Conservation (phyloP, 164 flowering plant genomes). For the Stephania cephalantha region DNA sequence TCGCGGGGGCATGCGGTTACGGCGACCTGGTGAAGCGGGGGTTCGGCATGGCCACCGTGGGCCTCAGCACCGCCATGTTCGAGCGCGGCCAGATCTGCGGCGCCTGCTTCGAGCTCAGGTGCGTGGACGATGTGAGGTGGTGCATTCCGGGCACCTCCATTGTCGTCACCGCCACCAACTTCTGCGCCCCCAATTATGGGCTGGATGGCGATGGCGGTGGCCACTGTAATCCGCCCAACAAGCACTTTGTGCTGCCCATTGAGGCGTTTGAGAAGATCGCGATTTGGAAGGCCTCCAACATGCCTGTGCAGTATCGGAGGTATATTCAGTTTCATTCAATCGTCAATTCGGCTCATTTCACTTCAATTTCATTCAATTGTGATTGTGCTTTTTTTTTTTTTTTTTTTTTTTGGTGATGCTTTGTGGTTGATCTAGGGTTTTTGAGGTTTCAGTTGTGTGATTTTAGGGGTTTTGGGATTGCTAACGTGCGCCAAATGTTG, state of each 20-base stretch:
- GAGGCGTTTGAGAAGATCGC: slow-evolving; percentile 96
- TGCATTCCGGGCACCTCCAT: slow-evolving; percentile 89
- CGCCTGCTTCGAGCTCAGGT: slow-evolving; percentile 76
- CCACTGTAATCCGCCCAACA: slow-evolving; percentile 77
- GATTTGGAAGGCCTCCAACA: slow-evolving; percentile 88
- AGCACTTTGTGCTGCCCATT: slow-evolving; percentile 80
- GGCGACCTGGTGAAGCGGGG: slow-evolving; percentile 63
- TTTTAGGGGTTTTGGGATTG: background rate
- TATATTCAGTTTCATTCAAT: slow-evolving; percentile 1
- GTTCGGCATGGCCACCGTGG: slow-evolving; percentile 82
- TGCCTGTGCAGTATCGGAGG: slow-evolving; percentile 93
- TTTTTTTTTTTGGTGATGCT: background rate
- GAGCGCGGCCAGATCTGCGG: slow-evolving; percentile 85
- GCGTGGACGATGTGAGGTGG: slow-evolving; percentile 79
- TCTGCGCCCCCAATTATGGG: slow-evolving; percentile 84
- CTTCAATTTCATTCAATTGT: no score
- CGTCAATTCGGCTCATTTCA: no score
- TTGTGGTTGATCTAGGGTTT: background rate
- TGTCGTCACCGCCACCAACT: slow-evolving; percentile 90
- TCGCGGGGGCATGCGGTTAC: slow-evolving; percentile 92
- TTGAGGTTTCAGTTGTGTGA: background rate
- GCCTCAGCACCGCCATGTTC: slow-evolving; percentile 58
- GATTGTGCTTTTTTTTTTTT: background rate
- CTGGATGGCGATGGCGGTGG: slow-evolving; percentile 63
- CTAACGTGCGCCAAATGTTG: slow-evolving; percentile 1